These are phyloP conservation scores for Plantago elongata DNA, from an alignment of 257 asterid species.

Conservation along the genomic window DNA sequence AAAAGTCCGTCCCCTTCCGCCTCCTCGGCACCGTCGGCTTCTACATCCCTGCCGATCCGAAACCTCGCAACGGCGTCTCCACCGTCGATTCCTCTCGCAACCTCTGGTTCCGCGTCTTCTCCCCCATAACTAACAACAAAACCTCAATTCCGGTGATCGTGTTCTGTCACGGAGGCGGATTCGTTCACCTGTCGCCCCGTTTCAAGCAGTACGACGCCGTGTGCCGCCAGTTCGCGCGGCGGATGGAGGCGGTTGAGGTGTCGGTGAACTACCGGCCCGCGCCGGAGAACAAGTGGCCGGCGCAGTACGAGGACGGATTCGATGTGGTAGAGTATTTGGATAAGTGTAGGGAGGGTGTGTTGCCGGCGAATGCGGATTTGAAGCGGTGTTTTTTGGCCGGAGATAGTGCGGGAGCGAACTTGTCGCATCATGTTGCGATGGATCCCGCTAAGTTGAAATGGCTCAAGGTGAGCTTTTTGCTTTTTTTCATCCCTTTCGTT, in stretches of 20 bases:
- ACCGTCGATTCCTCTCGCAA: constrained; percentile 54
- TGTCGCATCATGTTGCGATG: constrained; percentile 64
- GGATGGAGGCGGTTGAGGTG: constrained; percentile 36
- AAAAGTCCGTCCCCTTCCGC: constrained; percentile 21
- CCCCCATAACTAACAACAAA: constrained; percentile 24
- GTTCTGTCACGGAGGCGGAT: constrained; percentile 2
- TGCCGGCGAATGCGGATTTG: constrained; percentile 60
- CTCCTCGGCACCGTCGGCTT: constrained; percentile 22
- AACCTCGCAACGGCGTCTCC: constrained; percentile 49
- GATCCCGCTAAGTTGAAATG: constrained; percentile 23
- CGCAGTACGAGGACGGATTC: constrained; percentile 69
- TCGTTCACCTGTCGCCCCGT: background rate
- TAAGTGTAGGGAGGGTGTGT: constrained; percentile 18
- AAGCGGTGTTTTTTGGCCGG: constrained; percentile 68
- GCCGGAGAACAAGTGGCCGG: constrained; percentile 67
- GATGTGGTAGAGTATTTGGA: constrained; percentile 55
- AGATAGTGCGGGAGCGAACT: constrained; percentile 77
- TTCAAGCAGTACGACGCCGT: background rate
- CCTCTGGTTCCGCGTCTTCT: constrained; percentile 78
- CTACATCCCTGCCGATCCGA: constrained; percentile 33
- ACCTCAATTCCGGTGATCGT: background rate
- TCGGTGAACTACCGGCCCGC: constrained; percentile 71
- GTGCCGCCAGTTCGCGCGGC: background rate
- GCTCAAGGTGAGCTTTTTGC: constrained; percentile 35
- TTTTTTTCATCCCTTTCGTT: no score